Conservation (phyloP, 768 basidiomycete species). For the Macrocybe gigantea region DNA sequence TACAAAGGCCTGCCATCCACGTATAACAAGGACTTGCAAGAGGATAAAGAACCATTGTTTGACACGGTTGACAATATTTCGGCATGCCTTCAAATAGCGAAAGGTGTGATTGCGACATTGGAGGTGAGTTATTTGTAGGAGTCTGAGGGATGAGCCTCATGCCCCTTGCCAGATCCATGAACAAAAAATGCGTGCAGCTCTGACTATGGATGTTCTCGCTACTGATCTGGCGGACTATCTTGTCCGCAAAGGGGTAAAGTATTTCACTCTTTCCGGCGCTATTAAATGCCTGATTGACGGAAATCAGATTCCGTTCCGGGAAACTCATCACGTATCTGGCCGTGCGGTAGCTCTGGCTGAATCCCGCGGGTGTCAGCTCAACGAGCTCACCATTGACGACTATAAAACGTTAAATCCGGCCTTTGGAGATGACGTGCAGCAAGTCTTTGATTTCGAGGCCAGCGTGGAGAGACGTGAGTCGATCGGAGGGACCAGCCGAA, state of each 20-base stretch:
- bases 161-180: constrained; percentile 63
- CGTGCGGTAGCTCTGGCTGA: constrained; percentile 95
- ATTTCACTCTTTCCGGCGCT: neutral
- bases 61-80: constrained; percentile 88
- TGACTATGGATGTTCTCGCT: constrained; percentile 97
- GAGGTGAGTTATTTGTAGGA: constrained; percentile 45
- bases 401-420: constrained; percentile 68
- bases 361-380: constrained; percentile 70
- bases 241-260: constrained; percentile 90
- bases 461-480: constrained; percentile 90
- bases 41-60: constrained; percentile 97
- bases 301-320: constrained; percentile 88
- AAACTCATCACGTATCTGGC: constrained; percentile 97
- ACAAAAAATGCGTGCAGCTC: constrained; percentile 82
- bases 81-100: constrained; percentile 86
- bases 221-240: constrained; percentile 99
- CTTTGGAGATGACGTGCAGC: constrained; percentile 77
- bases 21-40: constrained; percentile 99
- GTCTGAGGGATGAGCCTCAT: neutral
- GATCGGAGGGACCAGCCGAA: constrained; percentile 85
- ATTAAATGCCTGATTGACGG: neutral
- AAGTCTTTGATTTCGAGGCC: constrained; percentile 92
- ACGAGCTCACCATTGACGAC: constrained; percentile 75
- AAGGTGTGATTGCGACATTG: constrained; percentile 91
- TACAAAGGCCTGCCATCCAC: constrained; percentile 96